These are phyloP conservation scores for Penicillium sp. DNA, from an alignment of 2,329 filamentous ascomycete genomes.

Conservation along the genomic window DNA sequence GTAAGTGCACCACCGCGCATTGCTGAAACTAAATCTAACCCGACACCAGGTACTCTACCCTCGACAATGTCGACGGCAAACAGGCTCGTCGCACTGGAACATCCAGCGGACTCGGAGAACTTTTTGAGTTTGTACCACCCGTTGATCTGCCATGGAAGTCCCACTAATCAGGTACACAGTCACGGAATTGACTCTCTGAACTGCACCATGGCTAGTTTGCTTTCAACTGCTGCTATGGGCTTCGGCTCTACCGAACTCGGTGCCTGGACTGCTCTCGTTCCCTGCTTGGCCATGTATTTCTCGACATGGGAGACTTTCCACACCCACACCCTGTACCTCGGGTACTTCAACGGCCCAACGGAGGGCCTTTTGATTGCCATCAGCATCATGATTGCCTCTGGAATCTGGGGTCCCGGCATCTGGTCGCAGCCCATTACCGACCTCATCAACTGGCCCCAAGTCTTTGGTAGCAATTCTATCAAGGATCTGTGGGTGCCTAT, in stretches of 20 bases:
- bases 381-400: constrained; percentile 80
- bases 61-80: constrained; percentile 99
- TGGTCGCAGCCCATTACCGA: constrained; percentile 77
- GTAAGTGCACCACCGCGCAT: constrained; percentile 50
- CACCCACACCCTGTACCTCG: constrained; percentile 94
- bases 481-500: constrained; percentile 84
- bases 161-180: constrained; percentile 42
- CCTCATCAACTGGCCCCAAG: constrained; percentile 63
- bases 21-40: constrained; percentile 17
- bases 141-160: constrained; percentile 8
- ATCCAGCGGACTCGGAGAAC: constrained; percentile 89
- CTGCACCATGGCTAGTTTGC: constrained; percentile 87
- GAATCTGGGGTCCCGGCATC: constrained; percentile 82
- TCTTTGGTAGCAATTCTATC: constrained; percentile 73
- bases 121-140: constrained; percentile 71
- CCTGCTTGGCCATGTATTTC: constrained; percentile 97
- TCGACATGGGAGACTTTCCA: constrained; percentile 99
- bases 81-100: constrained; percentile 93
- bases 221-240: constrained; percentile 91
- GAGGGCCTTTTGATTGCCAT: constrained; percentile 92
- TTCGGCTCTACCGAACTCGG: constrained; percentile 81
- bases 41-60: constrained; percentile 71
- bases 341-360: constrained; percentile 95
- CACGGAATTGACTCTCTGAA: constrained; percentile 98
- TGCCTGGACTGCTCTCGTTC: constrained; percentile 86